Percentiles rank a stretch among this genome's conserved stretches.
Evolutionary conservation across 129 eudicot species (phyloP).

Genomic region (Gnaphalium uliginosum): DNA sequence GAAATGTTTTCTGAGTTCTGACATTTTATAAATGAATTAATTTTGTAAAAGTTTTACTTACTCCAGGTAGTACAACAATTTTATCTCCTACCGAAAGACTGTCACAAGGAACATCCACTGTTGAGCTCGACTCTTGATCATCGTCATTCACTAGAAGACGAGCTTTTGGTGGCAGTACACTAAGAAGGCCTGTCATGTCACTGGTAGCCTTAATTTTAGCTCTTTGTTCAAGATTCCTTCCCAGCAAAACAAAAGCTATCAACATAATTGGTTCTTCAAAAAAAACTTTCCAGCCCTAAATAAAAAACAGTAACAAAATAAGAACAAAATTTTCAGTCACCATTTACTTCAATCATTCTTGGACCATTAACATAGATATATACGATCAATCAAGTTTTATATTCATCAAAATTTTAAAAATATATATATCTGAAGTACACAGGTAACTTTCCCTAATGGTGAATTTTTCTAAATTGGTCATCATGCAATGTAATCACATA

Average conservation of each 20-base stretch:
- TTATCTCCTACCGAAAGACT: conserved; percentile 91
- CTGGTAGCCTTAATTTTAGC: conserved; percentile 98
- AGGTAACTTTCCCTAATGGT: background rate
- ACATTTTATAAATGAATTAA: conserved; percentile 8
- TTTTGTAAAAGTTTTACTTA: conserved; percentile 42
- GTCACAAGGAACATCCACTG: conserved; percentile 88
- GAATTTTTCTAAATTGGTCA: conserved; percentile 12
- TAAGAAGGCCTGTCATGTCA: conserved; percentile 94
- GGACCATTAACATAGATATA: background rate
- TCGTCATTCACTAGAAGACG: conserved; percentile 69
- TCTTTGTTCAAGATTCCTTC: conserved; percentile 96
- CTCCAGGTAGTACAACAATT: conserved; percentile 91
- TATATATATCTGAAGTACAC: background rate
- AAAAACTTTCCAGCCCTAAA: conserved; percentile 95
- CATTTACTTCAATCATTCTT: background rate
- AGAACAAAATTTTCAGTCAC: background rate
- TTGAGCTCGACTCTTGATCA: conserved; percentile 54
- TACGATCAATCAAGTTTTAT: background rate
- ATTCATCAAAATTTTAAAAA: background rate
- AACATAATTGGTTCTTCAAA: conserved; percentile 98
- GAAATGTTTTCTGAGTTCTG: background rate
- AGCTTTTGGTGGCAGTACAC: conserved; percentile 91
- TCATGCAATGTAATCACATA: conserved; percentile 9
- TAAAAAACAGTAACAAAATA: conserved; percentile 15
- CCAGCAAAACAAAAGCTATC: conserved; percentile 95